phyloP scores from a whole-genome alignment of 179 eudicot genomes.

The Silene coronaria region DNA sequence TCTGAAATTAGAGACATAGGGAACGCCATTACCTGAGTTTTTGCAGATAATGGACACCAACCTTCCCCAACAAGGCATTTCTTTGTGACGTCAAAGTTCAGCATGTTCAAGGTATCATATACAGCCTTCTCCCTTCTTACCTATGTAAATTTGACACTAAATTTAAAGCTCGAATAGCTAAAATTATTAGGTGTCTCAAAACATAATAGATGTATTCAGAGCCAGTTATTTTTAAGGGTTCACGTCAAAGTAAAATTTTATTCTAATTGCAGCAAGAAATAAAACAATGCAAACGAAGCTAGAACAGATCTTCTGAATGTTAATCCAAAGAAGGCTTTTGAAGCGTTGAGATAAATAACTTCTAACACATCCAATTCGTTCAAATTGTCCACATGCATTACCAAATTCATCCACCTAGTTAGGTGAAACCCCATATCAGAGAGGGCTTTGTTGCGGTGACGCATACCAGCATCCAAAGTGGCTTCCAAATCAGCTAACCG shows the following conservation, averaged over 20 bases:
- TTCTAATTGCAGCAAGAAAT: constrained; percentile 15
- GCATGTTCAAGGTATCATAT: constrained; percentile 90
- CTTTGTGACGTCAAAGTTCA: constrained; percentile 93
- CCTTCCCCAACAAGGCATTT: constrained; percentile 99
- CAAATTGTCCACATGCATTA: constrained; percentile 24
- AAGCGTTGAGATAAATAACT: background rate
- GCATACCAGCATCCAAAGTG: constrained; percentile 90
- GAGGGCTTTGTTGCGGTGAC: constrained; percentile 79
- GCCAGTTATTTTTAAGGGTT: background rate
- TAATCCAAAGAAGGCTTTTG: background rate
- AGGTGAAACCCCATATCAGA: constrained; percentile 66
- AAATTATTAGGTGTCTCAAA: constrained; percentile 4
- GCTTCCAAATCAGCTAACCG: constrained; percentile 87
- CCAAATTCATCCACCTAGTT: constrained; percentile 80
- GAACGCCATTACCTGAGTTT: constrained; percentile 50
- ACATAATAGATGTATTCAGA: constrained; percentile 9
- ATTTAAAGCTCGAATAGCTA: constrained; percentile 7
- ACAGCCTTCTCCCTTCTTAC: constrained; percentile 97
- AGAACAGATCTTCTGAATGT: background rate
- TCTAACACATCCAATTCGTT: background rate
- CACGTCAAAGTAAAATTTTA: constrained; percentile 7
- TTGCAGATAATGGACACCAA: constrained; percentile 93
- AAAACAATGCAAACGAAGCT: background rate
- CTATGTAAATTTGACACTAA: constrained; percentile 33
- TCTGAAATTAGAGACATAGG: background rate